Evolutionary conservation across 139 green algal species (phyloP).

Genomic region (Dunaliella primolecta): DNA sequence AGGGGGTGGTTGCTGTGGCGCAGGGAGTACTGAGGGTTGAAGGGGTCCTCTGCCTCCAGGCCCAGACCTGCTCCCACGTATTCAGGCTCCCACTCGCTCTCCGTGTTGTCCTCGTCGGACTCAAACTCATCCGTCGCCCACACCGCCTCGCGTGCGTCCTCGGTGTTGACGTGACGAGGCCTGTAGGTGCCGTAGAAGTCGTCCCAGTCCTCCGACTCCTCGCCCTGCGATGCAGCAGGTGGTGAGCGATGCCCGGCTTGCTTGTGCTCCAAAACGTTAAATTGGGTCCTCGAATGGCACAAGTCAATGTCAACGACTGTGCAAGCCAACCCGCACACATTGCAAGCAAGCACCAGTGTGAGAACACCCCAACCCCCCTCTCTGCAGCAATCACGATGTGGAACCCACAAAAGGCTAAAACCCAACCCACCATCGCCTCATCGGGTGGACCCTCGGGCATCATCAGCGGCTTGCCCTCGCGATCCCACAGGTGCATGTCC

Average conservation of each 20-base stretch:
- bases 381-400: too few species aligned
- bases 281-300: too few species aligned
- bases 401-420: too few species aligned
- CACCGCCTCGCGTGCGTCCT: constrained; percentile 53
- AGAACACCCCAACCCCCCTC: too few species aligned
- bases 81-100: constrained; percentile 58
- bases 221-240: constrained; percentile 24
- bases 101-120: constrained; percentile 61
- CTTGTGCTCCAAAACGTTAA: too few species aligned
- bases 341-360: too few species aligned
- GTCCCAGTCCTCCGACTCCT: constrained; percentile 47
- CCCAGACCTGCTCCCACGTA: constrained; percentile 58
- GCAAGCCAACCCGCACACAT: not conserved
- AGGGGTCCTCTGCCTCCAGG: constrained; percentile 50
- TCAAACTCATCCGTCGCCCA: constrained; percentile 66
- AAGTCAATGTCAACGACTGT: not conserved
- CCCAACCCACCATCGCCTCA: constrained; percentile 24
- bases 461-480: constrained; percentile 52
- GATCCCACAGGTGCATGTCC: constrained; percentile 58
- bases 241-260: too few species aligned
- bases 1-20: constrained; percentile 71
- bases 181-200: constrained; percentile 55
- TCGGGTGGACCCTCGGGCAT: constrained; percentile 45
- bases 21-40: constrained; percentile 73
- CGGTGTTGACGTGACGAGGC: constrained; percentile 43